Base-by-base conservation (phyloP, 148 eudicot genomes). In the Vaccinium corymbosum region DNA sequence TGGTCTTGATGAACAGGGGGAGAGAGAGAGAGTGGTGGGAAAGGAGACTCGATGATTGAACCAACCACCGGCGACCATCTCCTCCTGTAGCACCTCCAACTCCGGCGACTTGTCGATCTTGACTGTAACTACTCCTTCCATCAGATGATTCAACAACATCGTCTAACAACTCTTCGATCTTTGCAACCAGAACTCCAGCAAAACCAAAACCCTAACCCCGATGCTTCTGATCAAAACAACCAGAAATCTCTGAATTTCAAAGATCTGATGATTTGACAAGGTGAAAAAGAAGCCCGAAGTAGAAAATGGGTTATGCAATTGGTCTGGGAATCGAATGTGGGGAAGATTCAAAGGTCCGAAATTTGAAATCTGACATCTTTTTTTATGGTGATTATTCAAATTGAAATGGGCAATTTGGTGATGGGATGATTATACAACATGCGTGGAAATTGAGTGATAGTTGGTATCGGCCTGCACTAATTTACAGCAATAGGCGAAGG, bases 111-210 rank as follows among this genome's bases (percentile, higher is more conserved):
- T 74, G 81, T 9, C 32, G 73, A 56, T 84, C 76, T 8, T 35
- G n/a, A n/a, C 20, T 2, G 27, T 20, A 20, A 22, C 61, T 57
- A 57, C 35, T 10, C 35, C 25, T 71, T 4, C 66, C 66, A 13
- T 61, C 17, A n/a, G 6, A 42, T 5, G 38, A 13, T 49, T 81
- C 85, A n/a, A 59, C 64, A 38, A 61, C 73, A 42, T 86, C 88
- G 19, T 83, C 88, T 64, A 1, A 61, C 55, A 89, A 52, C 79
- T 89, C 84, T 19, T 86, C 82, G 59, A 89, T 86, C 88, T 76
- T 88, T 83, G 49, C 76, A 85, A 48, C 78, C 59, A 79, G 62
- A 85, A 50, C 50, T 85, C 87, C 7, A 83, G 85, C 70, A 55
- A 50, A 55, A 68, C 70, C 49, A 86, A 82, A 53, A 66, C 62